Conservation (phyloP, 306 rosid species). For the Glycine latifolia region DNA sequence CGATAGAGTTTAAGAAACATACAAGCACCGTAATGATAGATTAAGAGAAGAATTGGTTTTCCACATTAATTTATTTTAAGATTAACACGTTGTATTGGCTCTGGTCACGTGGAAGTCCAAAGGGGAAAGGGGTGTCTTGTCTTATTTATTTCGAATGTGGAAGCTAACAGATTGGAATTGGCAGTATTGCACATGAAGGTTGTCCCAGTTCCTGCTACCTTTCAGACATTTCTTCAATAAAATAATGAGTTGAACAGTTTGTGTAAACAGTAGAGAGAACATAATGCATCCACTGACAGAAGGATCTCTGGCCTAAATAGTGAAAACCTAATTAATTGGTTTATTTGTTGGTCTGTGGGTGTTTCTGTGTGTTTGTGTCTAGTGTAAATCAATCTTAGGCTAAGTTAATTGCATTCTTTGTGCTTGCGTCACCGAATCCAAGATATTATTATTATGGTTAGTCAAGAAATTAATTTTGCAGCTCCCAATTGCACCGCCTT, state of each 20-base stretch:
- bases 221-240: conserved; percentile 50
- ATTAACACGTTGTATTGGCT: conserved; percentile 37
- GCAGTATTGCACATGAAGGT: conserved; percentile 62
- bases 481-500: neutral
- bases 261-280: conserved; percentile 53
- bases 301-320: conserved; percentile 1
- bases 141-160: conserved; percentile 29
- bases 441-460: neutral
- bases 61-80: conserved; percentile 7
- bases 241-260: conserved; percentile 36
- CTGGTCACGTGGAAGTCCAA: conserved; percentile 56
- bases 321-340: neutral
- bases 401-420: neutral
- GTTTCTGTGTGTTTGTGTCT: neutral
- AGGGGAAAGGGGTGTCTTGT: conserved; percentile 56
- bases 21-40: conserved; percentile 44
- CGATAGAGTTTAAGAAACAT: conserved; percentile 42
- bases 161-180: conserved; percentile 50
- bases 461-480: conserved; percentile 25
- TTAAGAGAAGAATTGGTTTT: conserved; percentile 10
- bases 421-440: neutral
- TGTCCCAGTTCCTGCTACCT: conserved; percentile 48
- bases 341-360: conserved; percentile 19
- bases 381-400: conserved; percentile 29
- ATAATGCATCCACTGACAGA: conserved; percentile 51